A percentile compares a stretch with the other conserved stretches of the same genome.
These are phyloP conservation scores for Polyporus arcularius DNA, from an alignment of 768 basidiomycete genomes.

Conservation along the genomic window DNA sequence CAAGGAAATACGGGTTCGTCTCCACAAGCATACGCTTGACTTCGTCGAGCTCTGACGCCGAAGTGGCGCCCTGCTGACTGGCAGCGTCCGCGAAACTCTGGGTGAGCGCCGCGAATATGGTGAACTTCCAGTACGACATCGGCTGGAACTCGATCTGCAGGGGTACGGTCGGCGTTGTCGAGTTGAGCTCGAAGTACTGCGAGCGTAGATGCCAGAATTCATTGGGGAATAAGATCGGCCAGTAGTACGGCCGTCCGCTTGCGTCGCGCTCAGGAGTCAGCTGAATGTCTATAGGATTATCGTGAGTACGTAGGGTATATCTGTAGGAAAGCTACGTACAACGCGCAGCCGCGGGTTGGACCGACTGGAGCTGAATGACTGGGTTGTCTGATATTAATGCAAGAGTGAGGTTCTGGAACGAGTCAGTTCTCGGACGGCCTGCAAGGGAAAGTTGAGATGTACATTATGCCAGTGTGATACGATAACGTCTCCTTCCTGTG, in stretches of 20 bases:
- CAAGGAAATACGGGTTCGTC: slow-evolving; percentile 88
- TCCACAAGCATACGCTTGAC: slow-evolving; percentile 92
- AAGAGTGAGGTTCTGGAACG: slow-evolving; percentile 77
- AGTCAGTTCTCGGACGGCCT: slow-evolving; percentile 4
- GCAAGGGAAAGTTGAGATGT: slow-evolving; percentile 8
- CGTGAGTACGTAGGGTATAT: neutral
- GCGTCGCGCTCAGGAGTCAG: slow-evolving; percentile 65
- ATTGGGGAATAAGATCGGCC: slow-evolving; percentile 89
- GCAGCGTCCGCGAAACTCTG: slow-evolving; percentile 85
- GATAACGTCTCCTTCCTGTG: slow-evolving; percentile 54
- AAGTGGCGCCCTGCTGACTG: slow-evolving; percentile 66
- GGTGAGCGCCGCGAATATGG: slow-evolving; percentile 81
- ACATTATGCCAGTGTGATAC: slow-evolving; percentile 86
- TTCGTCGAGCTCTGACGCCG: slow-evolving; percentile 84
- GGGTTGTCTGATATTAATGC: slow-evolving; percentile 77
- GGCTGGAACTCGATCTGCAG: slow-evolving; percentile 84
- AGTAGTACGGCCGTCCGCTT: slow-evolving; percentile 73
- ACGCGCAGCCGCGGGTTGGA: slow-evolving; percentile 62
- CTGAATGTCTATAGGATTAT: slow-evolving; percentile 54
- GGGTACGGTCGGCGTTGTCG: slow-evolving; percentile 76
- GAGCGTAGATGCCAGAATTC: slow-evolving; percentile 92
- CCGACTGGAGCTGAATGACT: slow-evolving; percentile 49
- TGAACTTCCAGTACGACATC: slow-evolving; percentile 85
- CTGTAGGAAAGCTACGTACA: slow-evolving; percentile 47
- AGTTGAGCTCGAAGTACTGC: slow-evolving; percentile 82